These are phyloP conservation scores for Didymella keratinophila DNA, from an alignment of 2,329 filamentous ascomycete genomes.

Conservation along the genomic window DNA sequence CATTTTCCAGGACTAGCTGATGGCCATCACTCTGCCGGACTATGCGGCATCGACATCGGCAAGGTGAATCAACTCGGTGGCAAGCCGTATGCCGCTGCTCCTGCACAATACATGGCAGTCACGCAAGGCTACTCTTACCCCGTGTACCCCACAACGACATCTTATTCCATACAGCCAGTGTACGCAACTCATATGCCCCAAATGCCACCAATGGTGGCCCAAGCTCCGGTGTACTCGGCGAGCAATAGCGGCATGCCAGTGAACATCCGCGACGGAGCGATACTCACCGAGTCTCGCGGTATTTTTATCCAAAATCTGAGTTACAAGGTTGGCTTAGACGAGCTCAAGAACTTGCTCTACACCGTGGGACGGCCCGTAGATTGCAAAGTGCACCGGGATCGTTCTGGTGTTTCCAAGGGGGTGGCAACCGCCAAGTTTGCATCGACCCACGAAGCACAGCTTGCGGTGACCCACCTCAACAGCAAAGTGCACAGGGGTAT, in stretches of 20 bases:
- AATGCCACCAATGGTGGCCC: slow-evolving; percentile 16
- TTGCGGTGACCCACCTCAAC: slow-evolving; percentile 41
- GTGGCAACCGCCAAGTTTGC: slow-evolving; percentile 45
- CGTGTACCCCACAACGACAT: slow-evolving; percentile 30
- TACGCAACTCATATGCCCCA: slow-evolving; percentile 32
- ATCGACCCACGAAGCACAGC: slow-evolving; percentile 41
- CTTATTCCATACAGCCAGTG: slow-evolving; percentile 30
- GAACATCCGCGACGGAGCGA: slow-evolving; percentile 47
- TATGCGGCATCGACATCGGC: slow-evolving; percentile 43
- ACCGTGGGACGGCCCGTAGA: slow-evolving; percentile 37
- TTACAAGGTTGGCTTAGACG: slow-evolving; percentile 35
- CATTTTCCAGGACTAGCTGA: slow-evolving; percentile 37
- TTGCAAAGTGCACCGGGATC: slow-evolving; percentile 37
- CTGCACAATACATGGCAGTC: slow-evolving; percentile 27
- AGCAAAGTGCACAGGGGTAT: slow-evolving; percentile 40
- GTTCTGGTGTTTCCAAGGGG: slow-evolving; percentile 41
- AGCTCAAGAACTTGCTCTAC: slow-evolving; percentile 39
- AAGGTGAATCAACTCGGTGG: slow-evolving; percentile 35
- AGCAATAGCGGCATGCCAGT: slow-evolving; percentile 47
- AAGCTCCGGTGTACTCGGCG: slow-evolving; percentile 40
- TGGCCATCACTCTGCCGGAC: slow-evolving; percentile 37
- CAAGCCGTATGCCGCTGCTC: slow-evolving; percentile 16
- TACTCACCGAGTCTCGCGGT: slow-evolving; percentile 49
- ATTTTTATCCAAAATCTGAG: slow-evolving; percentile 48
- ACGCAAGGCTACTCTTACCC: slow-evolving; percentile 35